A percentile compares a stretch with the other conserved stretches of the same genome.
phyloP scores from a whole-genome alignment of 169 alveolate species.

The Amoebophrya sp. region DNA sequence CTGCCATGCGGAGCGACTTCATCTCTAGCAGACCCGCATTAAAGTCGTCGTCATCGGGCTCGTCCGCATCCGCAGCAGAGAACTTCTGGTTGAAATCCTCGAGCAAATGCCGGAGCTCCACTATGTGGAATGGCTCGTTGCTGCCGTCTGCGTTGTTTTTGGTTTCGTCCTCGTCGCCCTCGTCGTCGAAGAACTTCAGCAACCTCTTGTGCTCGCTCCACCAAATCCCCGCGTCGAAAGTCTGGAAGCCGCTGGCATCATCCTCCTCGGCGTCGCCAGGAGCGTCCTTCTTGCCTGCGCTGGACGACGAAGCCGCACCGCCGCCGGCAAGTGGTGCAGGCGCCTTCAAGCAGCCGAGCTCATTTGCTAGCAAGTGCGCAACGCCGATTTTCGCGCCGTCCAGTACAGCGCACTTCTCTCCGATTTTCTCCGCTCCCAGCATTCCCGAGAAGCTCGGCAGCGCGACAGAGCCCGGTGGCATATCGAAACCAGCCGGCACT shows the following conservation, averaged over 20 bases:
- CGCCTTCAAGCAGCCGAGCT: neutral
- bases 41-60: neutral
- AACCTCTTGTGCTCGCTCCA: neutral
- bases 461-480: neutral
- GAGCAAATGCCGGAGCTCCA: neutral
- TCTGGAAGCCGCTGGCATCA: neutral
- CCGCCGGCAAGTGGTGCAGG: neutral
- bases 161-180: neutral
- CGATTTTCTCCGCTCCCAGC: too few species aligned
- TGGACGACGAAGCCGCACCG: too few species aligned
- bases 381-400: neutral
- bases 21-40: neutral
- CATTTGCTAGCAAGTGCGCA: neutral
- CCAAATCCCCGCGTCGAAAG: neutral
- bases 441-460: too few species aligned
- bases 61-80: neutral
- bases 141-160: neutral
- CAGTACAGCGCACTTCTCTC: neutral
- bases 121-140: neutral
- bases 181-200: neutral
- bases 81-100: neutral
- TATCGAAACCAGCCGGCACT: neutral
- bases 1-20: neutral
- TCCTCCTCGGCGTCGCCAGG: neutral
- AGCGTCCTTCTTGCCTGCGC: neutral